phyloP scores from a whole-genome alignment of 139 green algal genomes.

The Pseudopediastrum boryanum region DNA sequence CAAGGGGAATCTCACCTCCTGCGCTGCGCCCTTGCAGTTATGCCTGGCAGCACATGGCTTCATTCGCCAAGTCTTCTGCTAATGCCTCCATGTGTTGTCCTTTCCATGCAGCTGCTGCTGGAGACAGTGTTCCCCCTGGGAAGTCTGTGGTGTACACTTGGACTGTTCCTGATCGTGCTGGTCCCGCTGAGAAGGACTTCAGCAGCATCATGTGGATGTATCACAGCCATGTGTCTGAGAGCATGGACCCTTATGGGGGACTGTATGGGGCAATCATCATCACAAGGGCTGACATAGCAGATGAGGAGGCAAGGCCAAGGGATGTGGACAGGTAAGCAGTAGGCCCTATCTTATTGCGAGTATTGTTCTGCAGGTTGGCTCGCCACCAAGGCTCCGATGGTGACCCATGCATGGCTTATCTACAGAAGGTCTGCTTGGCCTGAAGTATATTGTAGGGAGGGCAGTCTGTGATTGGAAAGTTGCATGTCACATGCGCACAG shows the following conservation, averaged over 20 bases:
- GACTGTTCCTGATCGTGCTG: constrained; percentile 66
- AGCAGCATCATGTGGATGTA: constrained; percentile 77
- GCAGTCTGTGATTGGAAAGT: too few relatives aligned
- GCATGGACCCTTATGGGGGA: constrained; percentile 63
- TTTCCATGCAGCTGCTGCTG: constrained; percentile 15
- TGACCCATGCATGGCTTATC: too few relatives aligned
- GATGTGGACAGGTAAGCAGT: constrained; percentile 42
- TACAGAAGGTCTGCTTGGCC: too few relatives aligned
- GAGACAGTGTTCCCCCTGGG: constrained; percentile 35
- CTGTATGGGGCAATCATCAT: constrained; percentile 70
- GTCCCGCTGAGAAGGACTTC: constrained; percentile 63
- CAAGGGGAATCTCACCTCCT: too few relatives aligned
- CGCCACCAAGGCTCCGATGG: too few relatives aligned
- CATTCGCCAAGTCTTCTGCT: too few relatives aligned
- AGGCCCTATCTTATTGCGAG: neutral
- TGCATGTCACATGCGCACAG: too few relatives aligned
- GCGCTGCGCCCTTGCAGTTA: too few relatives aligned
- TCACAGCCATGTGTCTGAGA: constrained; percentile 53
- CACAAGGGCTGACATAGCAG: constrained; percentile 34
- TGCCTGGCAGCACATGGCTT: too few relatives aligned
- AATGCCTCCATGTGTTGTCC: neutral
- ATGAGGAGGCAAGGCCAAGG: constrained; percentile 30
- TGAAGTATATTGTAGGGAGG: too few relatives aligned
- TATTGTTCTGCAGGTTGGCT: too few relatives aligned
- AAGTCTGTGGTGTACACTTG: constrained; percentile 54